A percentile compares a stretch with the other conserved stretches of the same genome.
These are phyloP conservation scores for Boletus mariae DNA, from an alignment of 1,284 basidiomycete species.

Conservation along the genomic window DNA sequence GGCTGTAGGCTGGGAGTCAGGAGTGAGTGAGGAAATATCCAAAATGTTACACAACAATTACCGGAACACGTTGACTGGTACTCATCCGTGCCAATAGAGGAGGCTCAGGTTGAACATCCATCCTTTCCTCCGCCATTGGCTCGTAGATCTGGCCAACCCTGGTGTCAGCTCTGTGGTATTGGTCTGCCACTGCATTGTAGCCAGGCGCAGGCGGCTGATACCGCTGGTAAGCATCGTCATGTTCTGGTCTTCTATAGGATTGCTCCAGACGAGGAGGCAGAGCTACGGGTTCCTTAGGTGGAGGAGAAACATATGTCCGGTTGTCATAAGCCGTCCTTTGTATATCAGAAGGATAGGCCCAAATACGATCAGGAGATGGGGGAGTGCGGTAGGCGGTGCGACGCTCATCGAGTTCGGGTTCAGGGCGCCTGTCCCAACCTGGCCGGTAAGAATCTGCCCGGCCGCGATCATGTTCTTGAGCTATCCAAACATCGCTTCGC, in stretches of 20 bases:
- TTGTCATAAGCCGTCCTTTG: constrained; percentile 12
- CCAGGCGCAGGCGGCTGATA: constrained; percentile 7
- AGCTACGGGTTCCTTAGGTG: neutral
- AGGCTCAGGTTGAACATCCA: constrained; percentile 16
- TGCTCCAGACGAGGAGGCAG: constrained; percentile 9
- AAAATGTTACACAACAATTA: constrained; percentile 5
- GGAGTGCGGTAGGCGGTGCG: constrained; percentile 5
- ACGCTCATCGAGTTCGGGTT: constrained; percentile 18
- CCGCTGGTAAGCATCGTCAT: constrained; percentile 11
- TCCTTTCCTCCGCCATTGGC: constrained; percentile 11
- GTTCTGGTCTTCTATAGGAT: constrained; percentile 11
- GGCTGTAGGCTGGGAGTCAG: constrained; percentile 8
- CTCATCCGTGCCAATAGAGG: constrained; percentile 27
- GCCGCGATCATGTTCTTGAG: constrained; percentile 15
- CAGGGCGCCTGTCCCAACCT: constrained; percentile 12
- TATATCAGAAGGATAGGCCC: constrained; percentile 8
- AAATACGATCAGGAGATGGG: constrained; percentile 8
- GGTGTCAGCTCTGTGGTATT: constrained; percentile 5
- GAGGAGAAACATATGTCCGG: neutral
- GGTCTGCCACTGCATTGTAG: constrained; percentile 4
- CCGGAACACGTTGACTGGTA: constrained; percentile 18
- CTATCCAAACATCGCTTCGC: constrained; percentile 20
- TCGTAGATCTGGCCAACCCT: constrained; percentile 15
- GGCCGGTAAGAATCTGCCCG: constrained; percentile 10
- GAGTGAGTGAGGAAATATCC: neutral